phyloP scores from a whole-genome alignment of 2,329 filamentous ascomycete species.

The Fusarium mexicanum region DNA sequence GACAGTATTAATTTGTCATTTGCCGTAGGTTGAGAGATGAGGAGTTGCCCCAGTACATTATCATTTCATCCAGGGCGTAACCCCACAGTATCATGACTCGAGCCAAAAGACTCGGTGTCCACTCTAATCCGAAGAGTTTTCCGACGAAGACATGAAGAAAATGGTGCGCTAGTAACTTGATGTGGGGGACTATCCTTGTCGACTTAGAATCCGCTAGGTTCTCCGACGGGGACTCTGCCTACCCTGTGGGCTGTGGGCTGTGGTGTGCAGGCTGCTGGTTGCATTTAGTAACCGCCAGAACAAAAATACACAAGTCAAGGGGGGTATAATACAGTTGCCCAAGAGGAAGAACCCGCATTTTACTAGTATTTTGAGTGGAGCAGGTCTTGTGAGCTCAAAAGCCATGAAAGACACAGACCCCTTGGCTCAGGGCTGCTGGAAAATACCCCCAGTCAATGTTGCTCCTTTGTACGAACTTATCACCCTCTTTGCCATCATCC shows the following conservation, averaged over 20 bases:
- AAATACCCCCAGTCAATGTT: background rate
- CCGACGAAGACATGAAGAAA: background rate
- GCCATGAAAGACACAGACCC: background rate
- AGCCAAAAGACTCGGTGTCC: background rate
- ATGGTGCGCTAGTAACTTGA: background rate
- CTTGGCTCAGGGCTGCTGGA: background rate
- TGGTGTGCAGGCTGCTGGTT: too few species aligned
- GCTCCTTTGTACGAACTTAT: background rate
- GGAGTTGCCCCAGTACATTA: background rate
- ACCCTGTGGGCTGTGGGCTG: background rate
- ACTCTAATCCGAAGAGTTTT: background rate
- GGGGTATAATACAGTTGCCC: background rate
- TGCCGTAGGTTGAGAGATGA: background rate
- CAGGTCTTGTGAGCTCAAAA: too few species aligned
- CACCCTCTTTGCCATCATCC: background rate
- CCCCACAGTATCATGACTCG: background rate
- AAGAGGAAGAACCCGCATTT: too few species aligned
- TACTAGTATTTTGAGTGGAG: too few species aligned
- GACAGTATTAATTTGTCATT: background rate
- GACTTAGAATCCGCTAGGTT: background rate
- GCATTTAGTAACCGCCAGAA: too few species aligned
- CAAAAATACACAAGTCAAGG: too few species aligned
- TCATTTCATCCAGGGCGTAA: background rate
- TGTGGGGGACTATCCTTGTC: background rate
- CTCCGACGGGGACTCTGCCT: background rate